These are phyloP conservation scores for Coprinopsis sp. DNA, from an alignment of 768 basidiomycete genomes.

Conservation along the genomic window DNA sequence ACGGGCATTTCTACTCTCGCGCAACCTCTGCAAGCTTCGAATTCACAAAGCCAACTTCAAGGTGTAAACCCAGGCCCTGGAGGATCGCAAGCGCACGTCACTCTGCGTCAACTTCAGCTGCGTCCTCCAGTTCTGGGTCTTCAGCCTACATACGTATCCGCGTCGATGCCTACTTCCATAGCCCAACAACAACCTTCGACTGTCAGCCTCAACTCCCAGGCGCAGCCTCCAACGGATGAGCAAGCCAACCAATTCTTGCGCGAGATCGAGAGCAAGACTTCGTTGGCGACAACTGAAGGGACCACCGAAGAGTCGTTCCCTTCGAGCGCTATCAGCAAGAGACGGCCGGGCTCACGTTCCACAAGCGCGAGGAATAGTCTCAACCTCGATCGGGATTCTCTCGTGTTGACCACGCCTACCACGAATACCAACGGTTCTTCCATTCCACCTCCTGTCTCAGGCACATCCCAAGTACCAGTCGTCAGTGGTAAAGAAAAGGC, in stretches of 20 bases:
- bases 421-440: no score
- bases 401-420: no score
- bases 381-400: constrained; percentile 5
- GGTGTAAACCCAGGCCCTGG: constrained; percentile 6
- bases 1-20: not conserved
- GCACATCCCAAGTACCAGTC: not conserved
- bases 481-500: constrained; percentile 29
- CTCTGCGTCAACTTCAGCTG: constrained; percentile 24
- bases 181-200: constrained; percentile 7
- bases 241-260: not conserved
- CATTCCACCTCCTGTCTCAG: no score
- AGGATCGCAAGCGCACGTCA: constrained; percentile 23
- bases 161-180: constrained; percentile 15
- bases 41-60: constrained; percentile 12
- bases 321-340: not conserved
- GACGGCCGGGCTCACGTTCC: not conserved
- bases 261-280: constrained; percentile 3
- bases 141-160: constrained; percentile 58
- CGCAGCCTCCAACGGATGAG: not conserved
- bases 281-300: constrained; percentile 4
- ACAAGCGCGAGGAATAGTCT: constrained; percentile 6
- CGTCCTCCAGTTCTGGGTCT: constrained; percentile 57
- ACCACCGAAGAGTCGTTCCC: constrained; percentile 9
- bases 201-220: constrained; percentile 1
- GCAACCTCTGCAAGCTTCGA: constrained; percentile 2